Evolutionary conservation across 2,329 filamentous ascomycete species (phyloP).

Genomic region (Talaromyces sp.): DNA sequence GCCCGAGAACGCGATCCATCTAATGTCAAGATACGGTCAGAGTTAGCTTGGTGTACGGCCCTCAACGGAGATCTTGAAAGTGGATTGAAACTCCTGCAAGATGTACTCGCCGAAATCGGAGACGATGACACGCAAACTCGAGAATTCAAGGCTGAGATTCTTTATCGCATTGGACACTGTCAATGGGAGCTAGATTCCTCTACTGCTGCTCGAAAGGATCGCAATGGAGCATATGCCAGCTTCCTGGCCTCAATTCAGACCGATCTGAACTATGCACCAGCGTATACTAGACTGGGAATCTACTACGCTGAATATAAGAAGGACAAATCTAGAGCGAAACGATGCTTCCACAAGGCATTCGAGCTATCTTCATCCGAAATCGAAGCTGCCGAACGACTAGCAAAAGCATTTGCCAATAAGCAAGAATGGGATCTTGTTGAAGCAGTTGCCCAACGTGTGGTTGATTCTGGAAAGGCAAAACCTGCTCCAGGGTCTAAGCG

Average conservation of each 20-base stretch:
- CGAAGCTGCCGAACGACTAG: slow-evolving; percentile 79
- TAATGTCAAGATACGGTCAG: slow-evolving; percentile 76
- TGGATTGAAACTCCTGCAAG: slow-evolving; percentile 67
- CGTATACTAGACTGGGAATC: slow-evolving; percentile 84
- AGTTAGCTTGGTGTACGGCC: slow-evolving; percentile 89
- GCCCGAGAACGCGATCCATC: slow-evolving; percentile 68
- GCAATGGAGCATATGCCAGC: slow-evolving; percentile 74
- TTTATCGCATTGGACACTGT: slow-evolving; percentile 83
- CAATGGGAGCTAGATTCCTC: slow-evolving; percentile 80
- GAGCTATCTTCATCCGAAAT: slow-evolving; percentile 86
- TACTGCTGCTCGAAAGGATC: slow-evolving; percentile 69
- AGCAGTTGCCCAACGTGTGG: slow-evolving; percentile 80
- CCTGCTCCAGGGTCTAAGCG: slow-evolving; percentile 89
- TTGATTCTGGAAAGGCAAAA: slow-evolving; percentile 90
- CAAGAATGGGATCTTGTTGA: slow-evolving; percentile 97
- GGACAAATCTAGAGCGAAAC: slow-evolving; percentile 79
- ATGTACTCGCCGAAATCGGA: slow-evolving; percentile 63
- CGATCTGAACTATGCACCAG: slow-evolving; percentile 81
- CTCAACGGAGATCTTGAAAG: slow-evolving; percentile 69
- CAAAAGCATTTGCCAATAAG: slow-evolving; percentile 79
- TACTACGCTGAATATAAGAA: slow-evolving; percentile 90
- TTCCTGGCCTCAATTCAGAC: slow-evolving; percentile 82
- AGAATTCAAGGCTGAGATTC: slow-evolving; percentile 76
- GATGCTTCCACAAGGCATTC: slow-evolving; percentile 94
- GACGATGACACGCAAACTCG: slow-evolving; percentile 57